Evolutionary conservation across 805 yeast genomes (phyloP), one percentile per base, ranked within the genome.

Genomic region (Suhomyces sp.): DNA sequence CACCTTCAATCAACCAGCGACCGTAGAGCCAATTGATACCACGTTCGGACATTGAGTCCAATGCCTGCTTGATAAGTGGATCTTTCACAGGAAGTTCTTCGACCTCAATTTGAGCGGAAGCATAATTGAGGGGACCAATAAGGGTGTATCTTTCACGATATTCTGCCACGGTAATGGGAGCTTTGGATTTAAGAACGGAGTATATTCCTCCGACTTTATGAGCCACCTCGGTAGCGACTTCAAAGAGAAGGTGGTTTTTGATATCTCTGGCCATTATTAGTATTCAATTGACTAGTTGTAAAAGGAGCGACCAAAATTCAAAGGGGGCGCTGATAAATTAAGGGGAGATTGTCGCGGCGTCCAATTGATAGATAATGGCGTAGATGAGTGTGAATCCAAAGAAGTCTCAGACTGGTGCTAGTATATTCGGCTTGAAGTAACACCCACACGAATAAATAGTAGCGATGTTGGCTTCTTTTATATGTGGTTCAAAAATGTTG

Each of bases 131-230:
- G 0, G 97, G 97, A 4, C 99, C 99, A 51, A 94, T 77, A 48
- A 91, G 77, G 23, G 90, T 84, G 73, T 93, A 93, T 51, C 97
- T 79, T 61, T 87, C 90, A 58, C 88, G 82, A 72, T 91, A 94
- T 71, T 93, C 97, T 41, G 96, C 91, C 49, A 88, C 93, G 7
- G 99, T 93, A 55, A 92, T 91, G 7, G 97, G 97, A 6, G 97
- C 97, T 72, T 93, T 93, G 9, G 97, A 90, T 70, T 94, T 94
- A 65, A 93, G 80, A 49, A 93, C 99, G 6, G 98, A 92, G 75
- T 93, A 93, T 69, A 93, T 93, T 36, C 99, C 99, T 48, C 99
- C 99, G 22, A 93, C 98, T 63, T 96, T 80, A 76, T 94, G 92
- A 63, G 98, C 98, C 49, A 93, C 97, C 69, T 93, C 99, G 1